Conservation (phyloP, 805 yeast species). For the Lipomyces lipofer region DNA sequence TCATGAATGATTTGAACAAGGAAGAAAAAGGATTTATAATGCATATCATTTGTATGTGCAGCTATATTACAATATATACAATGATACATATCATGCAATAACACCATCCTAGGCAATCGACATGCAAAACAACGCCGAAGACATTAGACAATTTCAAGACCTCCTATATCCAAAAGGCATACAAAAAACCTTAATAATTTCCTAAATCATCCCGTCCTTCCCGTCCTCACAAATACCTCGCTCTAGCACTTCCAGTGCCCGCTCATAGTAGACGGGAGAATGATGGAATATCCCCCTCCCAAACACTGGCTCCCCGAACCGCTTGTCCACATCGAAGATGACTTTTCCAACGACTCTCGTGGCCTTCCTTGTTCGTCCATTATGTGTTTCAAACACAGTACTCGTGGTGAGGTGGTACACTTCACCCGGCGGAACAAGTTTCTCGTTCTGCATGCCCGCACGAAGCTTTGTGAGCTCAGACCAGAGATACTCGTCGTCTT, state of each 20-base stretch:
- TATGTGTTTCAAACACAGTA: constrained; percentile 35
- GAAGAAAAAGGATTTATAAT: no score
- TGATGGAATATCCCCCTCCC: constrained; percentile 41
- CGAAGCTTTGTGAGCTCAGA: constrained; percentile 36
- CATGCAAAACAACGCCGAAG: no score
- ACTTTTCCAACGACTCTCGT: constrained; percentile 36
- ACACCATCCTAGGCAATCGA: no score
- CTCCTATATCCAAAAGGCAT: constrained; percentile 6
- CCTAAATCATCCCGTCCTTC: neutral
- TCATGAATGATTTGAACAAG: no score
- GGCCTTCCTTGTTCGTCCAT: constrained; percentile 34
- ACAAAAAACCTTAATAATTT: neutral
- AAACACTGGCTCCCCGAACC: constrained; percentile 40
- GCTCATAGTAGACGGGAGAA: constrained; percentile 40
- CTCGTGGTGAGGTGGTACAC: constrained; percentile 38
- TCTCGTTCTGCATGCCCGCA: constrained; percentile 38
- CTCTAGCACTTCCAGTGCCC: constrained; percentile 36
- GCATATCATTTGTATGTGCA: constrained; percentile 8
- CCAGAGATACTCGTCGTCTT: constrained; percentile 36
- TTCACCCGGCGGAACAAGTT: constrained; percentile 41
- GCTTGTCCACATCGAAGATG: constrained; percentile 37
- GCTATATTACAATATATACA: neutral
- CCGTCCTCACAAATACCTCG: constrained; percentile 33
- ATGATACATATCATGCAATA: neutral
- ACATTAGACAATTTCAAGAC: constrained; percentile 1